Conservation (phyloP, 2,329 filamentous ascomycete genomes). For the Stachybotrys echinatus region DNA sequence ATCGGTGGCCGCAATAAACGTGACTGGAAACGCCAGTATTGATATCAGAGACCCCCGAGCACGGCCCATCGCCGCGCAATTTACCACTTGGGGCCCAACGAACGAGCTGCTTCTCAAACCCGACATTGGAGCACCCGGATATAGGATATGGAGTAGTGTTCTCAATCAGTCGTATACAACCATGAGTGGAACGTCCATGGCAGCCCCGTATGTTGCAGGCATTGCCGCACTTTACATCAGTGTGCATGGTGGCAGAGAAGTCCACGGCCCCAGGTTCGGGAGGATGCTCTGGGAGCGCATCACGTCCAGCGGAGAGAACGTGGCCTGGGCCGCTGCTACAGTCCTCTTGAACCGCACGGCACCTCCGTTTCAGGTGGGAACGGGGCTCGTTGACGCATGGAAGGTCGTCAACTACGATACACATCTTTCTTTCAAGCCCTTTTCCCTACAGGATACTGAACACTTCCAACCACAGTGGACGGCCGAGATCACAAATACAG, state of each 20-base stretch:
- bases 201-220: constrained; percentile 47
- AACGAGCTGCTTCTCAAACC: constrained; percentile 47
- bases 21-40: constrained; percentile 35
- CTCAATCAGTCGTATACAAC: constrained; percentile 36
- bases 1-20: constrained; percentile 30
- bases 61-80: constrained; percentile 33
- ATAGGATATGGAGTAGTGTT: constrained; percentile 44
- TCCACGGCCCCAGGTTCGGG: constrained; percentile 28
- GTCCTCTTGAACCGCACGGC: constrained; percentile 18
- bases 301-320: constrained; percentile 24
- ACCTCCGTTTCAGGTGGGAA: constrained; percentile 36
- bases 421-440: constrained; percentile 31
- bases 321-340: constrained; percentile 20
- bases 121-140: constrained; percentile 43
- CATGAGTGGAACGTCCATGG: constrained; percentile 51
- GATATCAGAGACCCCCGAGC: constrained; percentile 17
- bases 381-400: constrained; percentile 39
- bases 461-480: constrained; percentile 30
- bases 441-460: constrained; percentile 44
- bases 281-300: constrained; percentile 26
- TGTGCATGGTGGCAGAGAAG: constrained; percentile 32
- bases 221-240: constrained; percentile 41
- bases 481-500: constrained; percentile 38
- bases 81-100: constrained; percentile 46
- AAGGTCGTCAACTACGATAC: constrained; percentile 34